Base-by-base conservation (phyloP, 805 yeast species). In the Lachancea thermotolerans region DNA sequence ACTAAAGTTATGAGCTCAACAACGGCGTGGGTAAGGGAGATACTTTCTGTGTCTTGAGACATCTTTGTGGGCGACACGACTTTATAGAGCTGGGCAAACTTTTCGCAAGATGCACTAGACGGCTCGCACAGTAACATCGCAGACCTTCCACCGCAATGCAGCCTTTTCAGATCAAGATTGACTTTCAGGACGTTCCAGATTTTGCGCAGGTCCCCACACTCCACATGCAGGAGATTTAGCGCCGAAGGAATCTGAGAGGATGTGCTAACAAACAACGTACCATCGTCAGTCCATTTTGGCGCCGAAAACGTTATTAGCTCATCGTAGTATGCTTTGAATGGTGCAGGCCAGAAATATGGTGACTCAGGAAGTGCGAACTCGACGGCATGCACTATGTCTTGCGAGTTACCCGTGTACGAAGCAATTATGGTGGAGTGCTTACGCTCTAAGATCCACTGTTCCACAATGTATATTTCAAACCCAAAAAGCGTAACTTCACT, bases 371-470 rank as follows among this genome's bases (percentile, higher is more conserved):
- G 82, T 73, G 75, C 69, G 14, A 85, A 74, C 47, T 81, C 73
- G 31, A 75, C 77, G 2, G 82, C 95, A 15, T 70, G 63, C 0
- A 88, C 74, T 27, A 66, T 65, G 53, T 88, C 85, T n/a, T 71
- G 70, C 4, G 77, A 59, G 57, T 88, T 85, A 2, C 99, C 99
- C 0, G 98, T 91, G 62, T 77, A 93, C 0, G 91, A 78, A 1
- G 93, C 79, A 14, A 91, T 81, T 4, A 85, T 72, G 1, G 83
- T 73, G 21, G 85, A 80, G 10, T 79, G 67, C 35, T 75, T 71
- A 37, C 98, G 70, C 47, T 81, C 81, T 30, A 83, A 73, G 2
- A 85, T 82, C 99, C 99, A 93, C 63, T 91, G 97, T 62, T 93
- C 98, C 10, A 91, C 95, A 33, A 93, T 71, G 61, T 93, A 93